Evolutionary conservation across 2,329 filamentous ascomycete genomes (phyloP).

Genomic region (Thielaviopsis punctulata): DNA sequence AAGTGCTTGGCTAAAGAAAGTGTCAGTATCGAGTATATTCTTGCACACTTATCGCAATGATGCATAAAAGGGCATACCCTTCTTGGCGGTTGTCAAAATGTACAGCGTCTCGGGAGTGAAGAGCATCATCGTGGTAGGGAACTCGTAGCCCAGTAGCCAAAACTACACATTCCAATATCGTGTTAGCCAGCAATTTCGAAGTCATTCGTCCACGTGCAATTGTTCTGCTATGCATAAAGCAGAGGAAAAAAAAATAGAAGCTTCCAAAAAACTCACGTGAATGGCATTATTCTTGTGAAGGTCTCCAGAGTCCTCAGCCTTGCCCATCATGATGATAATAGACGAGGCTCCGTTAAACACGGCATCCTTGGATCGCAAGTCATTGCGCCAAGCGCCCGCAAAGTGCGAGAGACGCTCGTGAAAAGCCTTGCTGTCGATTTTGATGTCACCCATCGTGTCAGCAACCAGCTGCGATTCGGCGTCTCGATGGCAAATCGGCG

Average conservation of each 20-base stretch:
- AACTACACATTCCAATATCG: conserved; percentile 40
- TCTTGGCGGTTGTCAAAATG: conserved; percentile 91
- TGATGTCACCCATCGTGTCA: conserved; percentile 57
- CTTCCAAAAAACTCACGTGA: conserved; percentile 51
- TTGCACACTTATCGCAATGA: conserved; percentile 7
- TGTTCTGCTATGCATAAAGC: no score
- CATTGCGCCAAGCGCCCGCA: conserved; percentile 84
- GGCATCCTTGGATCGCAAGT: conserved; percentile 74
- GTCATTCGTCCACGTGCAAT: background rate
- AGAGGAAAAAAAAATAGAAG: no score
- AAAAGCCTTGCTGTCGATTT: conserved; percentile 86
- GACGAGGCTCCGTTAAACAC: conserved; percentile 76
- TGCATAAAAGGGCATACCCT: conserved; percentile 43
- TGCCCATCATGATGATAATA: conserved; percentile 83
- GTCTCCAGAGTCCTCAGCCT: conserved; percentile 71
- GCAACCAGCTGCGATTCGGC: conserved; percentile 15
- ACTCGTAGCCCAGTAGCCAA: conserved; percentile 97
- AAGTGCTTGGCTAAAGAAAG: conserved; percentile 61
- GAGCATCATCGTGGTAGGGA: conserved; percentile 86
- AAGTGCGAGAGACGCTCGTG: conserved; percentile 83
- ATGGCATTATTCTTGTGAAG: conserved; percentile 95
- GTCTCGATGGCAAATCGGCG: background rate
- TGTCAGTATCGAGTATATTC: background rate
- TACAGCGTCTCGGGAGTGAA: conserved; percentile 78
- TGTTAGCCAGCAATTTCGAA: conserved; percentile 6